Evolutionary conservation across 2,329 filamentous ascomycete genomes (phyloP), one percentile per base, ranked within the genome.

Genomic region (Dactylellina leptospora): DNA sequence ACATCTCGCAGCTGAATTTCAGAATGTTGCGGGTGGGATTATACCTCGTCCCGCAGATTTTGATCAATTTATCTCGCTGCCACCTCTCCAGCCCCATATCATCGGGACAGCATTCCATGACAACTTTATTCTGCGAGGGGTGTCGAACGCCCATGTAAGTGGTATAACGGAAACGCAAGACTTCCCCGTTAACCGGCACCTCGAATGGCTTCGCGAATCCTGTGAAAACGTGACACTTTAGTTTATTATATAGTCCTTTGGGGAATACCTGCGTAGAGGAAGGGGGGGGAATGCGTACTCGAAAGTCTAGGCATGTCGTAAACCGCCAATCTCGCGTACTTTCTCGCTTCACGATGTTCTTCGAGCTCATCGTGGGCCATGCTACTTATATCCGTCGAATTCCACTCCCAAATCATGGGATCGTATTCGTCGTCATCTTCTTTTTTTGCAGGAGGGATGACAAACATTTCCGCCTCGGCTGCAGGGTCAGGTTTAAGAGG

Each of bases 261-360:
- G n/a, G 6, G 3, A 23, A 20, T 59, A 38, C 51, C 47, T 59
- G 45, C 40, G 22, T 11, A 6, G n/a, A 33, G 59, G 23, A 63
- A 33, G 28, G 20, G 16, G 40, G 18, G n/a, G 18, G 50, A n/a
- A 22, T 44, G 84, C 91, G 80, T 86, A 96, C 93, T 90, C 68
- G 88, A 87, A 71, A 99, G 83, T 74, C 96, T 82, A 8, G 95
- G 95, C 89, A 99, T 91, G 81, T 99, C 95, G 93, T 95, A 99
- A 22, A 92, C 92, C 48, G 90, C 88, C 76, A 96, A 84, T 56
- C 95, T 86, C 50, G 90, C 88, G 80, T 96, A 97, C 77, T 96
- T 88, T 82, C 95, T 86, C 79, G 93, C 85, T 80, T 97, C 93
- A 74, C 93, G 85, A 77, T 96, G 88, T 80, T 95, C 86, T 77